These are phyloP conservation scores for Lachnellula suecica DNA, from an alignment of 2,329 filamentous ascomycete species.

Conservation along the genomic window DNA sequence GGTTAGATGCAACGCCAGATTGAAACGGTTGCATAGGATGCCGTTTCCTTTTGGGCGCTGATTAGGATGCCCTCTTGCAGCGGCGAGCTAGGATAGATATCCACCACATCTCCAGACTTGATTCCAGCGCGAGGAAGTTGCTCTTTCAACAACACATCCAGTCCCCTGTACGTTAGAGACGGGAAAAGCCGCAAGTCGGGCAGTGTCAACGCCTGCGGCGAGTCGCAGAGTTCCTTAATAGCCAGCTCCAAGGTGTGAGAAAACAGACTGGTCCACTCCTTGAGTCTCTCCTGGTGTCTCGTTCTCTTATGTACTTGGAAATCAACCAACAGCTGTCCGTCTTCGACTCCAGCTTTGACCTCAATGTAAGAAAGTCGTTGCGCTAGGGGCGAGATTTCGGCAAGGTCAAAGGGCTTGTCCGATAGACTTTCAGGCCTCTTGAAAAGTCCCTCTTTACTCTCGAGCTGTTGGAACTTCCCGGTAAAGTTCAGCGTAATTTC, in stretches of 20 bases:
- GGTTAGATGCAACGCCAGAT: not conserved
- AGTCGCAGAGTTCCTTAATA: not conserved
- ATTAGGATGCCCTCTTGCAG: conserved; percentile 4
- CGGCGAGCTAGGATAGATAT: conserved; percentile 6
- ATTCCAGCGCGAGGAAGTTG: not conserved
- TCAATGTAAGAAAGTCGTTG: not conserved
- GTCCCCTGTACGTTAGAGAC: not conserved
- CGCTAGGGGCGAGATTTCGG: not conserved
- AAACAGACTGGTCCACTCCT: conserved; percentile 1
- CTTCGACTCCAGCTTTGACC: not conserved
- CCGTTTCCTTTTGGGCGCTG: conserved; percentile 2
- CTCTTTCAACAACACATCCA: not conserved
- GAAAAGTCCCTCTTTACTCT: not conserved
- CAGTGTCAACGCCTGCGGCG: not conserved
- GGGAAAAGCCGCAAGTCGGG: conserved; percentile 4
- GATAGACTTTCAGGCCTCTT: not conserved
- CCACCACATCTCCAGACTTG: not conserved
- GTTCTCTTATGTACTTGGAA: not conserved
- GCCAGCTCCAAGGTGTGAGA: not conserved
- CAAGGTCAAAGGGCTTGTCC: not conserved
- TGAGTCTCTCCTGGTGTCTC: not conserved
- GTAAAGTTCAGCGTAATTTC: conserved; percentile 1
- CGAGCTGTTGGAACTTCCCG: not conserved
- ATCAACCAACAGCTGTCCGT: not conserved
- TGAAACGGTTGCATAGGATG: not conserved